Conservation (phyloP, 2,329 filamentous ascomycete species). For the Sporothrix humicola region DNA sequence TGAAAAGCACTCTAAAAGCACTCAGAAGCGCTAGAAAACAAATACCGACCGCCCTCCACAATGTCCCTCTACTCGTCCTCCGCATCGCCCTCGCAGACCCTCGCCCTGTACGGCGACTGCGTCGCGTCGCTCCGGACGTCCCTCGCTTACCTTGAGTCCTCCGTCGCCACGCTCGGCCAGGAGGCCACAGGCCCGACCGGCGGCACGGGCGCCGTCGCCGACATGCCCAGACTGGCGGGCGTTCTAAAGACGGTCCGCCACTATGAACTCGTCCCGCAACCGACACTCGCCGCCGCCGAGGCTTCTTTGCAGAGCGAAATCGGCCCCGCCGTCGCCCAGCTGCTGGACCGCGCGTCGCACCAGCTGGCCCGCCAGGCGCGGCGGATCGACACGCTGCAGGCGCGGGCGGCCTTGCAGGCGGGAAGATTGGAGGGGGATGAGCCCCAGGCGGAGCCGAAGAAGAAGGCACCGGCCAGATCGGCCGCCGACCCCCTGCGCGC, state of each 20-base stretch:
- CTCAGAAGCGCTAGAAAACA: no score
- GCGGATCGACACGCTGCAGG: constrained; percentile 81
- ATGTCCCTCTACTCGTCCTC: constrained; percentile 14
- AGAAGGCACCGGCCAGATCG: constrained; percentile 32
- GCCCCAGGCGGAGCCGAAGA: no score
- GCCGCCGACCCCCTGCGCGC: constrained; percentile 54
- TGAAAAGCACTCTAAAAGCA: no score
- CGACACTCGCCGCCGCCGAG: constrained; percentile 80
- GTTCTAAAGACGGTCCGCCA: constrained; percentile 71
- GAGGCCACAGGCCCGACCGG: constrained; percentile 43
- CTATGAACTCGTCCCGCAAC: constrained; percentile 89
- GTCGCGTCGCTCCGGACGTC: constrained; percentile 64
- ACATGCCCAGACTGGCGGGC: constrained; percentile 61
- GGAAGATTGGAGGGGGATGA: constrained; percentile 57
- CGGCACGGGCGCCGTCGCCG: constrained; percentile 49
- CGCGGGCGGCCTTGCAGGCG: constrained; percentile 81
- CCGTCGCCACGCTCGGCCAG: constrained; percentile 61
- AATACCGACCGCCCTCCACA: no score
- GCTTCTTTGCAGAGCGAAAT: constrained; percentile 85
- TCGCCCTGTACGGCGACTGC: constrained; percentile 58
- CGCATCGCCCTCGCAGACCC: constrained; percentile 16
- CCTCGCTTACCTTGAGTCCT: constrained; percentile 65
- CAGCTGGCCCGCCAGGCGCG: constrained; percentile 83
- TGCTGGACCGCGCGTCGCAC: constrained; percentile 81
- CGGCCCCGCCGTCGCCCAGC: constrained; percentile 78